phyloP scores from a whole-genome alignment of 306 rosid genomes.

The Castanea sativa region DNA sequence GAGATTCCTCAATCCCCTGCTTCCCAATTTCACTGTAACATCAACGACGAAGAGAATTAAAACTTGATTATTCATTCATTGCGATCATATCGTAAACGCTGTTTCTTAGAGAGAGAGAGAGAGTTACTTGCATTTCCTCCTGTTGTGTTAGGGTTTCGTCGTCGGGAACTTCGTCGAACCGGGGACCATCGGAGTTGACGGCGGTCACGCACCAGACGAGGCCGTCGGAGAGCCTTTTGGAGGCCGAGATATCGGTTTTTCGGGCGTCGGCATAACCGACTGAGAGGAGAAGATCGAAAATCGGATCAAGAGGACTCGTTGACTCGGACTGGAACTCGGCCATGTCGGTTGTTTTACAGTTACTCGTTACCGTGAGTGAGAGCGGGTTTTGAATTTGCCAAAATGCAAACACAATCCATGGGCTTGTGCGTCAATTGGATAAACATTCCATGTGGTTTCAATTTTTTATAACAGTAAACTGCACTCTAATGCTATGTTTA shows the following conservation, averaged over 20 bases:
- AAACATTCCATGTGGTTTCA: no score
- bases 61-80: no score
- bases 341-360: slow-evolving; percentile 17
- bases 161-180: slow-evolving; percentile 7
- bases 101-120: slow-evolving; percentile 1
- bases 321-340: slow-evolving; percentile 12
- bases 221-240: slow-evolving; percentile 34
- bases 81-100: no score
- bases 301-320: slow-evolving; percentile 13
- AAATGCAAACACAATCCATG: no score
- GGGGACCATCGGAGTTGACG: background rate
- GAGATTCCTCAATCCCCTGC: slow-evolving; percentile 37
- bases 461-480: no score
- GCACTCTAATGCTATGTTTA: no score
- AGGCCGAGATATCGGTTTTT: slow-evolving; percentile 19
- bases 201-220: slow-evolving; percentile 42
- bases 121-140: slow-evolving; percentile 33
- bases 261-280: slow-evolving; percentile 32
- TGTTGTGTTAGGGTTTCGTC: slow-evolving; percentile 1
- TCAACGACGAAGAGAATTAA: background rate
- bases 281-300: slow-evolving; percentile 30
- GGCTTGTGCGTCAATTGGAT: no score
- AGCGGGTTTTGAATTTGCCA: background rate
- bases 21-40: slow-evolving; percentile 29
- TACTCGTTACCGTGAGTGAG: background rate